These are phyloP conservation scores for Raffaelea albimanens DNA, from an alignment of 2,329 filamentous ascomycete species.

Conservation along the genomic window DNA sequence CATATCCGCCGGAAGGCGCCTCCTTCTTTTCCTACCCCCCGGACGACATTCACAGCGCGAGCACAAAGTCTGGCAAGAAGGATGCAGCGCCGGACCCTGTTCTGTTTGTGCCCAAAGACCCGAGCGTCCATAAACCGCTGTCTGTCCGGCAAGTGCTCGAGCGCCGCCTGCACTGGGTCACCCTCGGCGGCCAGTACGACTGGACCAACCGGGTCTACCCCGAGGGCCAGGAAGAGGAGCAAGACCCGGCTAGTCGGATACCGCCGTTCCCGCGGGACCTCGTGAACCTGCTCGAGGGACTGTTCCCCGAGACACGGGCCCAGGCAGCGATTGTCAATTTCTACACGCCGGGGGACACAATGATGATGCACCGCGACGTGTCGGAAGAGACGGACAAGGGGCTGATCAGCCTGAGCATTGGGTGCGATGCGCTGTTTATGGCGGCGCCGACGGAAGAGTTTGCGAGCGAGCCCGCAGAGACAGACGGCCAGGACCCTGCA, in stretches of 20 bases:
- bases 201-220: conserved; percentile 87
- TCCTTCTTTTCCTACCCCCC: conserved; percentile 48
- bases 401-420: conserved; percentile 76
- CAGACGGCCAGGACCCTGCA: not conserved
- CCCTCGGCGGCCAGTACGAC: conserved; percentile 90
- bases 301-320: conserved; percentile 70
- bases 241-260: not conserved
- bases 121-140: conserved; percentile 64
- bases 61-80: no score
- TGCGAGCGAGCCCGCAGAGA: not conserved
- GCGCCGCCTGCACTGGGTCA: conserved; percentile 85
- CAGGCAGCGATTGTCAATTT: conserved; percentile 93
- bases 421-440: conserved; percentile 84
- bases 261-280: conserved; percentile 63
- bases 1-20: conserved; percentile 17
- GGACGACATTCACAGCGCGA: no score
- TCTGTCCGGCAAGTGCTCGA: conserved; percentile 60
- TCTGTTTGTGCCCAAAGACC: conserved; percentile 58
- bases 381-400: conserved; percentile 74
- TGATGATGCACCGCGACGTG: conserved; percentile 89
- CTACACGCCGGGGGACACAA: conserved; percentile 81
- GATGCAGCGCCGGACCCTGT: conserved; percentile 30
- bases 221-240: conserved; percentile 22
- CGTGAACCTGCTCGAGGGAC: conserved; percentile 50
- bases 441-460: conserved; percentile 49